Base-by-base conservation (phyloP, 306 rosid species). In the Medicago lupulina region DNA sequence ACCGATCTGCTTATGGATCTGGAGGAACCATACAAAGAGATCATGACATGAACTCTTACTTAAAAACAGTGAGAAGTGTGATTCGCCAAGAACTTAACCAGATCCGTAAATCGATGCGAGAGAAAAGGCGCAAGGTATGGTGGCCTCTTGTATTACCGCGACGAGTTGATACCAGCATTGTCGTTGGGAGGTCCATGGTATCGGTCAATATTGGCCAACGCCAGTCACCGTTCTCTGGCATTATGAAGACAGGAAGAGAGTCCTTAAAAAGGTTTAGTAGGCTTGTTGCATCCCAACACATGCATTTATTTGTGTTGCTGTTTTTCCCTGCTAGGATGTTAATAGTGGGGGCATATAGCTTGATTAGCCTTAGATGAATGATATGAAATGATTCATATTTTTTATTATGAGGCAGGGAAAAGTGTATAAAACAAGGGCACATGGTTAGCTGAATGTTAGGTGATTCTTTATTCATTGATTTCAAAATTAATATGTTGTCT, bases 21-120 rank as follows among this genome's bases (percentile, higher is more conserved):
- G 93, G 86, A 9, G 99, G 99, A 80, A 70, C 83, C 17, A 86
- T 95, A 50, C 97, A 88, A 21, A 84, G 99, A 87, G 97, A 95
- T 65, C 99, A 95, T 70, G 99, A 95, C 83, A 82, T 95, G 97
- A 89, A 18, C 54, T 95, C 97, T 21, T 95, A 95, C 85, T 72
- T 86, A 8, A 92, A 58, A 71, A 85, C 87, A 2, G 86, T 95
- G 15, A 84, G 88, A 44, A 83, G 87, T 1, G 95, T 95, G 71
- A 88, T 95, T 36, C 93, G 87, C 67, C 92, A 90, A 70, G 96
- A 95, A 81, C 96, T 89, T 62, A 81, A 69, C 81, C 84, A 64
- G 40, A 81, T 83, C 47, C 89, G 95, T 7, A 95, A 87, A 86
- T 70, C 78, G 4, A 89, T 71, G 74, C 87, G 92, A 68, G 90